Evolutionary conservation across 2,329 filamentous ascomycete species (phyloP), one percentile per base, ranked within the genome.

Genomic region (Fusarium sp.): DNA sequence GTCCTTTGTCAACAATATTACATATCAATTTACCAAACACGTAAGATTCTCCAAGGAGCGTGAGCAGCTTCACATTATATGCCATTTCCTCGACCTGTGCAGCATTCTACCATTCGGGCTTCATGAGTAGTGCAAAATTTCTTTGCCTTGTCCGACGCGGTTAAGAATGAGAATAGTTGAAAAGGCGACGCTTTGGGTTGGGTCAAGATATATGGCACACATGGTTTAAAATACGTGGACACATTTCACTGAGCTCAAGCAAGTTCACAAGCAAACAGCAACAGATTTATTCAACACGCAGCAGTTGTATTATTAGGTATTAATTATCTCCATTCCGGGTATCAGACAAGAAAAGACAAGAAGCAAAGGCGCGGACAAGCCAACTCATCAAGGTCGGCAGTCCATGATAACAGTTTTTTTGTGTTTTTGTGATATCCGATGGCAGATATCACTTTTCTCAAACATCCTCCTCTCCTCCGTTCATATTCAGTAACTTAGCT

Each of bases 241-340:
- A n/a, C 34, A n/a, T 11, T 37, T 18, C 4, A 42, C 19, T 19
- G 4, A 30, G 18, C 5, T 12, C 7, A 19, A 19, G 13, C 14
- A 19, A 16, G 14, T 21, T 37, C 23, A 46, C 31, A 21, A 14
- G 8, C 12, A 12, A 19, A 23, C 10, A 46, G 25, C 13, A 25
- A 28, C 30, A 49, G 10, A 4, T 52, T 57, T 61, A 54, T 60
- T 74, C 70, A 76, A 77, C 77, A 80, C 75, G 76, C 75, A 79
- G 74, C 77, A 79, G 64, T 77, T 78, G 75, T 79, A 80, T 81
- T 81, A 81, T 81, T 82, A 82, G 75, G 73, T 82, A 82, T 82
- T 82, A 81, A 74, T 76, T 79, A 79, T 79, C 77, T 78, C 74
- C 75, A 69, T 78, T 70, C 74, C 74, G 79, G 79, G 79, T 81